A percentile compares a stretch with the other conserved stretches of the same genome.
Evolutionary conservation across 805 yeast species (phyloP).

Genomic region (Candida orba): DNA sequence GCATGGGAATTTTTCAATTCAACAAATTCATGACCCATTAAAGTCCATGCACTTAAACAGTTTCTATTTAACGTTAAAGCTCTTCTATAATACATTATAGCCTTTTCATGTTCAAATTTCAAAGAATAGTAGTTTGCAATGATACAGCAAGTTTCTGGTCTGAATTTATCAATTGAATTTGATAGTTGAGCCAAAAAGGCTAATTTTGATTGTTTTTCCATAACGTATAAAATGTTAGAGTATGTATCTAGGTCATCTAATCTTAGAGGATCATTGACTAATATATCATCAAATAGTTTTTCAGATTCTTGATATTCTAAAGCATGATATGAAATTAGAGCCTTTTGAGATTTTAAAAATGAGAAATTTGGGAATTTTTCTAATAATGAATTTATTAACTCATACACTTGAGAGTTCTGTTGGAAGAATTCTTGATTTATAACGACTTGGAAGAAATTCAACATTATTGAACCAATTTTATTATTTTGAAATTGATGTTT

Average conservation of each 20-base stretch:
- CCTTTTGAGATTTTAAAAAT: conserved; percentile 74
- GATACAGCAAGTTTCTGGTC: conserved; percentile 93
- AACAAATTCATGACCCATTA: conserved; percentile 98
- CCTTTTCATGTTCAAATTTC: conserved; percentile 89
- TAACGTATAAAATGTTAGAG: conserved; percentile 91
- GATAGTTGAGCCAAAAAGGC: conserved; percentile 85
- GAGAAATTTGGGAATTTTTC: conserved; percentile 63
- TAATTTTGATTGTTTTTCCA: conserved; percentile 80
- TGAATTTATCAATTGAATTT: conserved; percentile 69
- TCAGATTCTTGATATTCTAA: conserved; percentile 82
- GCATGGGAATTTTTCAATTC: conserved; percentile 95
- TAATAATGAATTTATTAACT: conserved; percentile 41
- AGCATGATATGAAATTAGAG: conserved; percentile 75
- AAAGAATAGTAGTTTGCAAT: conserved; percentile 90
- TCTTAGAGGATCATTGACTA: conserved; percentile 72
- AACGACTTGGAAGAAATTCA: conserved; percentile 16
- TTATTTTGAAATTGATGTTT: conserved; percentile 11
- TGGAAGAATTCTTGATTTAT: conserved; percentile 69
- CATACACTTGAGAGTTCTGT: conserved; percentile 45
- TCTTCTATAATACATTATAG: conserved; percentile 85
- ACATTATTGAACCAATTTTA: conserved; percentile 8
- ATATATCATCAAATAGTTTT: conserved; percentile 63
- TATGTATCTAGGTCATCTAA: conserved; percentile 88
- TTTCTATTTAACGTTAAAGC: conserved; percentile 76
- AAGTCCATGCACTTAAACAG: conserved; percentile 90